A percentile compares a stretch with the other conserved stretches of the same genome.
phyloP scores from a whole-genome alignment of 2,329 filamentous ascomycete species.

The Fusarium ramigenum region DNA sequence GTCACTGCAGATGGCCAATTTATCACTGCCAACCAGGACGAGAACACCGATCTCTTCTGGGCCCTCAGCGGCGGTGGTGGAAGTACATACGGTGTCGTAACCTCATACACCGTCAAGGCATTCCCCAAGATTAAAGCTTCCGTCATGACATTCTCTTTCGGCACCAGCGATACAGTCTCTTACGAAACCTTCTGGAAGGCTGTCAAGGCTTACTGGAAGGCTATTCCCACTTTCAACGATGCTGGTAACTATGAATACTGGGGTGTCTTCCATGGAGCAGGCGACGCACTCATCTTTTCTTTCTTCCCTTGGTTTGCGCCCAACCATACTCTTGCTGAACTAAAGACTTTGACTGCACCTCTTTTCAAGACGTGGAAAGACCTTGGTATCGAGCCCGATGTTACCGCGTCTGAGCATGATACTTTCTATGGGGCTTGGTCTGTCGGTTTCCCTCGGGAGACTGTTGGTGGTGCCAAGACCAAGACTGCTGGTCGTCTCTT shows the following conservation, averaged over 20 bases:
- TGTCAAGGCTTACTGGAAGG: slow-evolving; percentile 21
- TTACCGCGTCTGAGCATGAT: slow-evolving; percentile 28
- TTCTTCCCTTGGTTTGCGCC: slow-evolving; percentile 40
- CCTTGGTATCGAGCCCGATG: slow-evolving; percentile 12
- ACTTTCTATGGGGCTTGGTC: slow-evolving; percentile 36
- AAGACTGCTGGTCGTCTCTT: slow-evolving; percentile 40
- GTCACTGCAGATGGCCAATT: slow-evolving; percentile 33
- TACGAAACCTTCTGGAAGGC: slow-evolving; percentile 34
- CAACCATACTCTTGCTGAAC: slow-evolving; percentile 24
- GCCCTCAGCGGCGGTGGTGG: slow-evolving; percentile 54
- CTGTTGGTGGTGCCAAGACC: slow-evolving; percentile 10
- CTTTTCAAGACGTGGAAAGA: slow-evolving; percentile 23
- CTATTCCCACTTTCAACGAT: slow-evolving; percentile 28
- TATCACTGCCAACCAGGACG: slow-evolving; percentile 15
- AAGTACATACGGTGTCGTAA: slow-evolving; percentile 47
- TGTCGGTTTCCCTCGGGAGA: slow-evolving; percentile 32
- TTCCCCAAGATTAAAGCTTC: slow-evolving; percentile 45
- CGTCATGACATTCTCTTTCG: slow-evolving; percentile 35
- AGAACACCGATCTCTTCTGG: slow-evolving; percentile 46
- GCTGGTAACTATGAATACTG: slow-evolving; percentile 39
- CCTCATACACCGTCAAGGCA: slow-evolving; percentile 51
- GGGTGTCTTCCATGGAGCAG: slow-evolving; percentile 24
- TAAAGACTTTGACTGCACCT: slow-evolving; percentile 14
- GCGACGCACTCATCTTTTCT: slow-evolving; percentile 20
- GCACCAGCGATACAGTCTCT: slow-evolving; percentile 21